A percentile compares a stretch with the other conserved stretches of the same genome.
These are phyloP conservation scores for Trichosporon asahii DNA, from an alignment of 1,284 basidiomycete species.

Conservation along the genomic window DNA sequence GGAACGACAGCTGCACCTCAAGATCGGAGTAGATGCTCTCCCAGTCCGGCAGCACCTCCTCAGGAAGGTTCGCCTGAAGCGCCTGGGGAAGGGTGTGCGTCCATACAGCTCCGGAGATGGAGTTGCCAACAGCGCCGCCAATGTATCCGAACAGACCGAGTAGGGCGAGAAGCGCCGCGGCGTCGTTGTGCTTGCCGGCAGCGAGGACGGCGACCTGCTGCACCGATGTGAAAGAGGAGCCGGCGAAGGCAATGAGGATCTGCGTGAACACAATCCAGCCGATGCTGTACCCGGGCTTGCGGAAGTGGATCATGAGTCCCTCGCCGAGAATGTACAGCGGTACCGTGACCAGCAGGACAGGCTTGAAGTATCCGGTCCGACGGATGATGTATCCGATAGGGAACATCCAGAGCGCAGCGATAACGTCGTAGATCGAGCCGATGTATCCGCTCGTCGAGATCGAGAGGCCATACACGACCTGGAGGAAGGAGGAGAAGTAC, in stretches of 20 bases:
- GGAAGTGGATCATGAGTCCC: conserved; percentile 51
- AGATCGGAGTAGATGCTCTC: conserved; percentile 39
- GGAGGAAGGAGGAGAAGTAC: conserved; percentile 47
- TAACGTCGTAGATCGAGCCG: conserved; percentile 47
- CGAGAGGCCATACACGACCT: conserved; percentile 48
- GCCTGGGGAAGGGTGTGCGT: conserved; percentile 47
- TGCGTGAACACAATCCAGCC: conserved; percentile 45
- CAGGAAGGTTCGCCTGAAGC: conserved; percentile 40
- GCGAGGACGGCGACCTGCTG: conserved; percentile 52
- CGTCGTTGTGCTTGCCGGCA: conserved; percentile 48
- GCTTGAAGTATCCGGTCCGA: conserved; percentile 47
- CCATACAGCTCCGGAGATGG: conserved; percentile 53
- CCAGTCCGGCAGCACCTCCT: conserved; percentile 36
- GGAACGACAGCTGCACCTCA: conserved; percentile 37
- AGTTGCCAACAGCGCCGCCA: conserved; percentile 46
- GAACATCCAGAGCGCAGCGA: conserved; percentile 45
- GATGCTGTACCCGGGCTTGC: conserved; percentile 35
- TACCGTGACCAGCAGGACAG: conserved; percentile 40
- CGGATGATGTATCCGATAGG: conserved; percentile 45
- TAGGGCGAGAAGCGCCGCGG: conserved; percentile 48
- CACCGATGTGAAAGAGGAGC: conserved; percentile 47
- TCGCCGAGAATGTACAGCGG: conserved; percentile 49
- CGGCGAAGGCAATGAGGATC: conserved; percentile 51
- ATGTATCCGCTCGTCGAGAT: conserved; percentile 51
- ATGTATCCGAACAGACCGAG: conserved; percentile 48